A percentile compares a stretch with the other conserved stretches of the same genome.
Evolutionary conservation across 2,329 filamentous ascomycete species (phyloP).

Genomic region (Ophioceras dolichostomum): DNA sequence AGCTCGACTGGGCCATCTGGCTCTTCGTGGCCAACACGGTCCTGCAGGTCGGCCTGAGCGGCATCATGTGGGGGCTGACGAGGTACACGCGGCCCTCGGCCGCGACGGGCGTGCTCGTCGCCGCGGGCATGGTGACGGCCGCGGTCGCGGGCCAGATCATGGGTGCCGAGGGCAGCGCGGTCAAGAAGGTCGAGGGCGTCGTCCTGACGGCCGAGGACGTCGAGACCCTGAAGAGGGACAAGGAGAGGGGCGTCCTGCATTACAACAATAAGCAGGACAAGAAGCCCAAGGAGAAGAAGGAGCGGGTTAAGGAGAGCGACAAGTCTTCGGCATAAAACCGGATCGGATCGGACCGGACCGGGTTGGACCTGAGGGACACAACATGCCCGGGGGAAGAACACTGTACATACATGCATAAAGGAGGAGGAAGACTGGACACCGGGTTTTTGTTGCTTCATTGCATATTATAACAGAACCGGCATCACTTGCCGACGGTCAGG

Average conservation of each 20-base stretch:
- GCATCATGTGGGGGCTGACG: constrained; percentile 76
- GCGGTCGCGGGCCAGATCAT: constrained; percentile 57
- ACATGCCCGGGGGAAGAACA: too few relatives aligned
- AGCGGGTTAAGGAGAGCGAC: background rate
- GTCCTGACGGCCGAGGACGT: constrained; percentile 44
- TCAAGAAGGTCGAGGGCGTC: constrained; percentile 62
- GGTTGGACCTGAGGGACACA: too few relatives aligned
- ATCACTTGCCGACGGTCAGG: too few relatives aligned
- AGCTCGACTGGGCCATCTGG: constrained; percentile 70
- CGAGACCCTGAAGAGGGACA: constrained; percentile 35
- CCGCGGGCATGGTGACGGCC: constrained; percentile 57
- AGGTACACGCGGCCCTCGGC: constrained; percentile 63
- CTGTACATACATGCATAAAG: too few relatives aligned
- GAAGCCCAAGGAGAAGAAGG: constrained; percentile 27
- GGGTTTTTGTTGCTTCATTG: too few relatives aligned
- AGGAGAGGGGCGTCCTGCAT: constrained; percentile 42
- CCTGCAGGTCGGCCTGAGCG: constrained; percentile 59
- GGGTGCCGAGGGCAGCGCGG: constrained; percentile 57
- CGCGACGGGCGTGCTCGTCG: constrained; percentile 71
- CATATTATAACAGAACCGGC: too few relatives aligned
- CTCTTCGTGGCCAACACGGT: constrained; percentile 69
- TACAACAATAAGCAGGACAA: constrained; percentile 45
- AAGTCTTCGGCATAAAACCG: constrained; percentile 11
- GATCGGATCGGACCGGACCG: too few relatives aligned
- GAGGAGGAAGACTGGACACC: too few relatives aligned